phyloP scores from a whole-genome alignment of 768 basidiomycete genomes.

The Pisolithus tinctorius region DNA sequence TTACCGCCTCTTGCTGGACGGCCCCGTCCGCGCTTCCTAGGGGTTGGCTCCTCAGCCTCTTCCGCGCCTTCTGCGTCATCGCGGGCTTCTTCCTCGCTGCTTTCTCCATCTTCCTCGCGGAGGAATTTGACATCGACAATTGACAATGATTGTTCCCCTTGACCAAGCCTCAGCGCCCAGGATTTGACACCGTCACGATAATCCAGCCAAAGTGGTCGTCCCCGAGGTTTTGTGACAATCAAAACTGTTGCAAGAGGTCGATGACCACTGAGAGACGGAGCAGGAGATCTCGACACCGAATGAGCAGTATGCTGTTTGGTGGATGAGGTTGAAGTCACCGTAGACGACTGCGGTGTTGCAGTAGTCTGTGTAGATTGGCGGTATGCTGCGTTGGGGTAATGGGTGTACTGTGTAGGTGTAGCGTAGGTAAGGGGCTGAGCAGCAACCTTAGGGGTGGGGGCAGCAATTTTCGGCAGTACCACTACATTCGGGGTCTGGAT shows the following conservation, averaged over 20 bases:
- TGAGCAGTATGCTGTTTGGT: conserved; percentile 18
- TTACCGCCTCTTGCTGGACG: conserved; percentile 28
- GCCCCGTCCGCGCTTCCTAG: conserved; percentile 38
- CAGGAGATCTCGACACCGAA: conserved; percentile 27
- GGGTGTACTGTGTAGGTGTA: conserved; percentile 32
- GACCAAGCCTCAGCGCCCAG: conserved; percentile 62
- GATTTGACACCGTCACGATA: conserved; percentile 63
- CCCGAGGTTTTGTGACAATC: conserved; percentile 52
- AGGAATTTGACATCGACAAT: conserved; percentile 50
- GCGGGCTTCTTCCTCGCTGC: conserved; percentile 42
- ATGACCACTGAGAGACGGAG: conserved; percentile 24
- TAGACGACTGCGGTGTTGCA: conserved; percentile 13
- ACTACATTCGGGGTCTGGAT: conserved; percentile 8
- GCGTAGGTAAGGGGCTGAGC: conserved; percentile 28
- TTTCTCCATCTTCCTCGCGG: conserved; percentile 53
- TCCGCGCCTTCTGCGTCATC: conserved; percentile 43
- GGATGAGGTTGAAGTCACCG: conserved; percentile 5
- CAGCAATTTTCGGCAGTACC: conserved; percentile 11
- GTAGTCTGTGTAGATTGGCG: conserved; percentile 24
- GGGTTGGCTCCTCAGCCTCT: conserved; percentile 29
- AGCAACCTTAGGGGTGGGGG: conserved; percentile 28
- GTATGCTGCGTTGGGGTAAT: conserved; percentile 54
- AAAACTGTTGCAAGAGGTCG: conserved; percentile 48
- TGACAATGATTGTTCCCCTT: conserved; percentile 49
- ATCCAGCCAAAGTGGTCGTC: conserved; percentile 53